Base-by-base conservation (phyloP, 164 flowering plant species). In the Santalum album region DNA sequence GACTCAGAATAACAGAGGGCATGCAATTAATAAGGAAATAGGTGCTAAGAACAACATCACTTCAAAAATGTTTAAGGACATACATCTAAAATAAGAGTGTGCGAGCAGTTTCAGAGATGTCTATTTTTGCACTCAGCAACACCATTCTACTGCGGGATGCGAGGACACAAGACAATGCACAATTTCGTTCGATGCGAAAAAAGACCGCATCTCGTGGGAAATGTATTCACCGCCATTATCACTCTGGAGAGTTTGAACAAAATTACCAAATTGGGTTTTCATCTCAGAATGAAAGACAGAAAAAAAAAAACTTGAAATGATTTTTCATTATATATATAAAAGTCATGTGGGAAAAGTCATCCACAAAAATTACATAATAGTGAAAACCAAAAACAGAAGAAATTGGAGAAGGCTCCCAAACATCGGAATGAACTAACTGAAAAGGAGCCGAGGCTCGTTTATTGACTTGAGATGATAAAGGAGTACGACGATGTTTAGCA, bases 11-110 rank as follows among this genome's bases (percentile, higher is more conserved):
- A 25, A 51, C 19, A 5, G 61, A 51, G 1, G 57, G 52, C 47
- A 56, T 43, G 16, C 56, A 46, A 44, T 63, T 56, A 29, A 63
- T 63, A 16, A 63, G 27, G 44, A 43, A 56, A 63, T 56, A 34
- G 23, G 50, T 26, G 9, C 47, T 63, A 18, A 44, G 50, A 2
- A 62, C 27, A n/a, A 27, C 57, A 63, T 63, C 52, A 18, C 38
- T 51, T 61, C 61, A 63, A 44, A 27, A 56, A 9, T 11, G 26
- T 40, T 63, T 56, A 27, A 56, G 60, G 18, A n/a, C n/a, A n/a
- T n/a, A n/a, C n/a, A n/a, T n/a, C n/a, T n/a, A n/a, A n/a, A 55
- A 56, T 21, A 45, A 15, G 19, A 56, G 52, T 17, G 43, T 25
- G 5, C 32, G 24, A 45, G 51, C 26, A 7, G 27, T 22, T 14